These are phyloP conservation scores for Backusella mclennaniae DNA, from an alignment of 192 early-diverging fungal genomes.

Conservation along the genomic window DNA sequence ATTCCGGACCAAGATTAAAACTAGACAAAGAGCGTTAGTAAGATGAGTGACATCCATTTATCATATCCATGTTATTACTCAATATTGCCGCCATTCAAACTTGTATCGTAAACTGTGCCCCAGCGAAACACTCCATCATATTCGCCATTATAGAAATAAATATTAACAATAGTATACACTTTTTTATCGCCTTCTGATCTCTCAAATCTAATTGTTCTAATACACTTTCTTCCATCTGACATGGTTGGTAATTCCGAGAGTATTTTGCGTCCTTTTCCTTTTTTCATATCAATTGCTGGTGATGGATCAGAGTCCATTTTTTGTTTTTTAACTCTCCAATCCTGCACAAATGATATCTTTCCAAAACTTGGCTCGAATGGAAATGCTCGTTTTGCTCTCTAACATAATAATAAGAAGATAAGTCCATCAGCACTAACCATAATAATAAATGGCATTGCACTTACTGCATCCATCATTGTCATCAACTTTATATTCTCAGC, in stretches of 20 bases:
- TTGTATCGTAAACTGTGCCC: conserved; percentile 62
- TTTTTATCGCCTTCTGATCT: conserved; percentile 49
- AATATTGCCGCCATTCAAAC: conserved; percentile 62
- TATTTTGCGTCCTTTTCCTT: conserved; percentile 37
- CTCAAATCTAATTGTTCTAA: conserved; percentile 74
- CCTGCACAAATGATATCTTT: conserved; percentile 65
- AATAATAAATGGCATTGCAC: neutral
- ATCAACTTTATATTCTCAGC: conserved; percentile 67
- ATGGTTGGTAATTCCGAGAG: conserved; percentile 38
- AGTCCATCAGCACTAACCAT: too few species aligned
- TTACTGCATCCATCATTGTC: conserved; percentile 69
- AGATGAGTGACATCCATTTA: neutral
- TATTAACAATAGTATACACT: conserved; percentile 62
- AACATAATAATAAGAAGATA: neutral
- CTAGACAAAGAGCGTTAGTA: neutral
- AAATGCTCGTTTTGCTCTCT: conserved; percentile 40
- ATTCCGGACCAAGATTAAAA: conserved; percentile 37
- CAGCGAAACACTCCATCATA: conserved; percentile 69
- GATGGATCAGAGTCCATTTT: conserved; percentile 50
- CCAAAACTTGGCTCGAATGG: conserved; percentile 71
- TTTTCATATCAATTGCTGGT: conserved; percentile 45
- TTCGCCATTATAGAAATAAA: conserved; percentile 49
- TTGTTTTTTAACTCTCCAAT: conserved; percentile 65
- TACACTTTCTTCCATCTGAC: conserved; percentile 58
- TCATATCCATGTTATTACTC: conserved; percentile 37